Evolutionary conservation across 1,284 basidiomycete genomes (phyloP).

Genomic region (Ustilago vetiveriae): DNA sequence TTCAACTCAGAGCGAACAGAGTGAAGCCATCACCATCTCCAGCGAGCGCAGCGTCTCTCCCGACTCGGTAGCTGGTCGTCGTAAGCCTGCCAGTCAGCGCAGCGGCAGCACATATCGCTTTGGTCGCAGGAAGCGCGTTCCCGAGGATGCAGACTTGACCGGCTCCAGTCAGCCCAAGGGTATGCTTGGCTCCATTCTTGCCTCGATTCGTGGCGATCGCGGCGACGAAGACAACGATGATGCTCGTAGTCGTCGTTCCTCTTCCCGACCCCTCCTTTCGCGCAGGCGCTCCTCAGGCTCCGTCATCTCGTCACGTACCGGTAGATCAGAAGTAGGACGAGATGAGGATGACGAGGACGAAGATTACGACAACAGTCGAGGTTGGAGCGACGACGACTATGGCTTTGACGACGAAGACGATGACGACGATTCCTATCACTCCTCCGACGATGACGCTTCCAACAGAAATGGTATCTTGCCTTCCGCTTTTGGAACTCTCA

Average conservation of each 20-base stretch:
- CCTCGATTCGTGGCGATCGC: constrained; percentile 54
- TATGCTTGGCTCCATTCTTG: constrained; percentile 61
- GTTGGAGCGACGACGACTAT: constrained; percentile 54
- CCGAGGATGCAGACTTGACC: constrained; percentile 34
- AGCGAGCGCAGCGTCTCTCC: constrained; percentile 46
- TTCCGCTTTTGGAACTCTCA: constrained; percentile 60
- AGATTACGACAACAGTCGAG: constrained; percentile 22
- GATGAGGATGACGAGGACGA: constrained; percentile 46
- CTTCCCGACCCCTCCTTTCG: constrained; percentile 46
- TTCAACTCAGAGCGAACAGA: constrained; percentile 43
- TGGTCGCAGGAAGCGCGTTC: constrained; percentile 36
- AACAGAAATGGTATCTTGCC: constrained; percentile 56
- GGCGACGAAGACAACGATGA: constrained; percentile 51
- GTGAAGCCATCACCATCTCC: constrained; percentile 35
- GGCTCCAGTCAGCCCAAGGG: constrained; percentile 45
- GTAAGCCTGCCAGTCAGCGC: constrained; percentile 47
- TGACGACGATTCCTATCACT: constrained; percentile 37
- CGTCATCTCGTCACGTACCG: constrained; percentile 35
- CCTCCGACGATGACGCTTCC: constrained; percentile 53
- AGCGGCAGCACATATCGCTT: constrained; percentile 50
- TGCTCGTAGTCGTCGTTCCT: constrained; percentile 43
- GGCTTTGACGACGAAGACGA: constrained; percentile 48
- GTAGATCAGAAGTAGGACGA: constrained; percentile 27
- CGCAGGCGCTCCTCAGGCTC: constrained; percentile 43
- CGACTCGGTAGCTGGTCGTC: constrained; percentile 35